phyloP scores from a whole-genome alignment of 1,284 basidiomycete species.

The Heliocybe sulcata region DNA sequence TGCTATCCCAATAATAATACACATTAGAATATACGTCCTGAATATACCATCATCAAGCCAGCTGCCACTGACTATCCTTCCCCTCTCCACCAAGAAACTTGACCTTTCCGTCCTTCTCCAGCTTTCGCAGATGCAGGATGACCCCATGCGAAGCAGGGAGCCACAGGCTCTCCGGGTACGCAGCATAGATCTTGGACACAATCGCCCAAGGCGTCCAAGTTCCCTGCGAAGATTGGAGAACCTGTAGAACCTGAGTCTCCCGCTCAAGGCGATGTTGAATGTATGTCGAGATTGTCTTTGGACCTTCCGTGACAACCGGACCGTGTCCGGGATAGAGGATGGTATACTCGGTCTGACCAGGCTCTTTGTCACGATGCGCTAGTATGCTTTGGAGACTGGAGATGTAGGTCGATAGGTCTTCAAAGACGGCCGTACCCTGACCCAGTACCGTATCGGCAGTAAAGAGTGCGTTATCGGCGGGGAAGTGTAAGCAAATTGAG shows the following conservation, averaged over 20 bases:
- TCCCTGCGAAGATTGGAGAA: conserved; percentile 32
- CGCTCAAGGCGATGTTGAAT: conserved; percentile 79
- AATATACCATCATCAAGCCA: conserved; percentile 7
- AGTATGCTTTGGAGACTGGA: conserved; percentile 58
- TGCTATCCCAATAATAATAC: no score
- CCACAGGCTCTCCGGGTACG: conserved; percentile 69
- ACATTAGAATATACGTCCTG: background rate
- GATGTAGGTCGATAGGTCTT: conserved; percentile 75
- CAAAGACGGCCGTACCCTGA: conserved; percentile 87
- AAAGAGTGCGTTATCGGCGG: conserved; percentile 63
- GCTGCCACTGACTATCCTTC: conserved; percentile 28
- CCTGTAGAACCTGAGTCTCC: conserved; percentile 71
- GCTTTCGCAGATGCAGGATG: conserved; percentile 68
- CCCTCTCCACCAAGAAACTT: conserved; percentile 38
- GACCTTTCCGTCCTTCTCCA: conserved; percentile 62
- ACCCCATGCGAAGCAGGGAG: conserved; percentile 67
- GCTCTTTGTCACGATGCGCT: conserved; percentile 3
- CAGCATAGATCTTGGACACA: conserved; percentile 59
- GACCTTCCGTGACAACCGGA: conserved; percentile 58
- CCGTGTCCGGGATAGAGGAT: conserved; percentile 86
- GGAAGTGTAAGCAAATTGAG: conserved; percentile 70
- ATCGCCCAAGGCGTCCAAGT: conserved; percentile 61
- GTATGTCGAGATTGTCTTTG: conserved; percentile 61
- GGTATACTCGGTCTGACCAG: conserved; percentile 27
- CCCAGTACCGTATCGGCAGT: conserved; percentile 92